Evolutionary conservation across 192 early-diverging fungal genomes (phyloP), one percentile per base, ranked within the genome.

Genomic region (Powellomyces hirtus): DNA sequence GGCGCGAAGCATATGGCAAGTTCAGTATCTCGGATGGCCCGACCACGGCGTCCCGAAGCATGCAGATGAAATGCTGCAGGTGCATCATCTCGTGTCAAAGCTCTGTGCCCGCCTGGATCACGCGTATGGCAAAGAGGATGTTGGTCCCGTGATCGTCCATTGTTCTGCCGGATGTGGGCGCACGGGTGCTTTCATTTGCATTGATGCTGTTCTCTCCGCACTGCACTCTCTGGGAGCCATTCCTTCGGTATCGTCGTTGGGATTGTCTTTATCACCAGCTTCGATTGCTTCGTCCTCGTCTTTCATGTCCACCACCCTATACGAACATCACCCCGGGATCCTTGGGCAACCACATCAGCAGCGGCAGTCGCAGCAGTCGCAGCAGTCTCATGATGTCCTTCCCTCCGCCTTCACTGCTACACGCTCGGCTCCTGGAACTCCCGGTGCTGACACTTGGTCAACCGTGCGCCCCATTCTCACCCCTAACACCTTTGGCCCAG

Each of bases 151-250:
- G 58, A 72, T 94, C 6, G 90, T 94, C 8, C 92, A 95, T 66
- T 95, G 93, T 68, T 89, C 86, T 59, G 93, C 93, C 5, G 93
- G 93, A 0, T 91, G 89, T 64, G 93, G 93, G 4, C 79, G 93
- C 30, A 94, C 92, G 8, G 93, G 93, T 14, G 88, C 92, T 0
- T 94, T 93, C 66, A 89, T 89, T 58, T 88, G 80, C 0, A 72
- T 95, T 38, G 89, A 92, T 44, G 68, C 75, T 7, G 66, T 72
- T 18, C 29, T 77, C 4, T 38, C 50, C 26, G 50, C 29, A 38
- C n/a, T 51, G 65, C 26, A 20, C 34, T 26, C 14, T n/a, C 27
- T 33, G 31, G 53, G 53, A 5, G n/a, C 46, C n/a, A 18, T 49
- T 18, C 46, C 46, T 18, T 49, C 46, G 46, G 46, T 49, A 5